Conservation (phyloP, 805 yeast genomes). For the Candida nanaspora region DNA sequence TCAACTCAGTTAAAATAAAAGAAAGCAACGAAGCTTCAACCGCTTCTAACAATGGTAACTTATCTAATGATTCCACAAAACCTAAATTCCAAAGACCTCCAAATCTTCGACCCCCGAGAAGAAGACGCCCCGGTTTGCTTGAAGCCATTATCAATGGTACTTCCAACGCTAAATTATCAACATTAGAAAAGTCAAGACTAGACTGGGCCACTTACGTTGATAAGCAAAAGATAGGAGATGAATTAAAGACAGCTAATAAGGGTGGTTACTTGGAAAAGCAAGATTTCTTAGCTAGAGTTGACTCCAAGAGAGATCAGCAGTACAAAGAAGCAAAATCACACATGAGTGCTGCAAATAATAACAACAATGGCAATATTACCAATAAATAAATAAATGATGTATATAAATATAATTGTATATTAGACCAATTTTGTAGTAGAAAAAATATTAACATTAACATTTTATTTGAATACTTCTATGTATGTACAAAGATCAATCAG, state of each 20-base stretch:
- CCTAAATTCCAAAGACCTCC: constrained; percentile 3
- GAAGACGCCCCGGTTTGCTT: constrained; percentile 68
- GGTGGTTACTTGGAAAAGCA: constrained; percentile 90
- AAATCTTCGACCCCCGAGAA: constrained; percentile 28
- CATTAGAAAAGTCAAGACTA: constrained; percentile 84
- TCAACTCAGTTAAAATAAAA: constrained; percentile 44
- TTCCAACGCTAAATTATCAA: constrained; percentile 74
- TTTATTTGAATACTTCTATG: too few species aligned
- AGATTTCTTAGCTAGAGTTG: constrained; percentile 77
- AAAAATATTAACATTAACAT: too few species aligned
- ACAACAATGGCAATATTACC: background rate
- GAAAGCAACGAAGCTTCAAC: constrained; percentile 2
- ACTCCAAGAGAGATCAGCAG: constrained; percentile 45
- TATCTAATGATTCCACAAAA: too few species aligned
- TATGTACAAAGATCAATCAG: too few species aligned
- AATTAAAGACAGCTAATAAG: constrained; percentile 71
- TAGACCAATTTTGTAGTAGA: too few species aligned
- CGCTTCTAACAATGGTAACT: background rate
- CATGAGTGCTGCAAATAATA: constrained; percentile 4
- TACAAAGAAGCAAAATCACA: constrained; percentile 33
- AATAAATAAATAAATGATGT: too few species aligned
- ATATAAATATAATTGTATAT: too few species aligned
- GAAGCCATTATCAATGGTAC: constrained; percentile 68
- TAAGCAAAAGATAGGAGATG: constrained; percentile 75
- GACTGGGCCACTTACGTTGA: constrained; percentile 97